Evolutionary conservation across 164 flowering plant genomes (phyloP), one percentile per base, ranked within the genome.

Genomic region (Akebia trifoliata): DNA sequence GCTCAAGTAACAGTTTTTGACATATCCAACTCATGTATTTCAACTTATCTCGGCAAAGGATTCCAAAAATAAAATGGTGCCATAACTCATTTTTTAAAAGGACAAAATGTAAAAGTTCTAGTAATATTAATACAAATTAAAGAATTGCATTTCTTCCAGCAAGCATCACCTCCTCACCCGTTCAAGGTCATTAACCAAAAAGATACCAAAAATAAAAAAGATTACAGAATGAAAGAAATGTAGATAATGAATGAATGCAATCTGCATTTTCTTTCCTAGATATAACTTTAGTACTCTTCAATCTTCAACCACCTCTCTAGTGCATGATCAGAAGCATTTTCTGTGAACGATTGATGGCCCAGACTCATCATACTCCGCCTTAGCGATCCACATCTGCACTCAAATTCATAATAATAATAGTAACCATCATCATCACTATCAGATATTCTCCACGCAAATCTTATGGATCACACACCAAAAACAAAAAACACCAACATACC

Each of bases 351-450:
- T 60, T 12, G 63, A 60, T 17, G 63, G 63, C 1, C 63, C 63
- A 49, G 63, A 60, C 12, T 60, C 63, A 8, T 60, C 63, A 21
- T 60, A 60, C 25, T 60, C 63, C 8, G 55, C 63, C 63, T 60
- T 60, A 4, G 63, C 54, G 5, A 76, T 77, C 78, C 81, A 77
- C 81, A 77, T 77, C 81, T 77, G 76, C 68, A 57, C 29, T 25
- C 34, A 34, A 21, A 9, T 9, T 9, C 48, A 22, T 44, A 44
- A 44, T 44, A 7, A 22, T 4, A 44, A 20, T 44, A 2, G 26
- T 6, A 25, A 7, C 17, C 44, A 40, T n/a, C n/a, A n/a, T 49
- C 2, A 8, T 15, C 21, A 2, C 10, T 4, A 22, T 53, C 18
- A 36, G 43, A 12, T 4, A 14, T 14, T 22, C n/a, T n/a, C 43